Evolutionary conservation across 23 red algal species (phyloP), one percentile per base, ranked within the genome.

Genomic region (Gracilaria caudata): DNA sequence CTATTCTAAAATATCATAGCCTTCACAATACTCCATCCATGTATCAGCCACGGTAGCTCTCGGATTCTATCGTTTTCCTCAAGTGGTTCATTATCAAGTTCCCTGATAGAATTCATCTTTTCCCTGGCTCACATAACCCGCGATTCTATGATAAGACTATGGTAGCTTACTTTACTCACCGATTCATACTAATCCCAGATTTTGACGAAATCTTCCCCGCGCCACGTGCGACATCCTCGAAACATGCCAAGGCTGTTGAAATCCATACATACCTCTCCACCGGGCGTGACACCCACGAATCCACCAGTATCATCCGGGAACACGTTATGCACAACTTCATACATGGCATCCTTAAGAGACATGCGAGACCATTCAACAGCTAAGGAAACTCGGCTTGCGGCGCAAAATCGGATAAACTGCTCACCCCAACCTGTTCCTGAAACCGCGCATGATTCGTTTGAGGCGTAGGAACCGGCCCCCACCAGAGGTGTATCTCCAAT

Each of bases 401-500:
- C 78, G 75, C 63, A 70, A 16, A 81, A 72, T 29, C 59, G 59
- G 41, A 90, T 68, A 47, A 90, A 74, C 3, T 80, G 59, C 36
- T 94, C 92, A 29, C 92, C 92, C 73, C 86, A 86, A 23, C 92
- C 92, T 29, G 82, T 94, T 33, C 92, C 78, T 13, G 81, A 87
- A 9, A 94, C 24, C 4, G 82, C 92, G 39, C 79, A 84, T 32
- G 66, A 46, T 17, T 86, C 76, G 17, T 94, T 80, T 25, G 92
- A 83, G 30, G 92, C 92, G 79, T 94, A 94, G 36, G 66, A 82
- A 61, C 92, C 92, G 6, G 92, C 92, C 8, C 92, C 92, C 17
- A 94, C 54, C 4, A 94, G 53, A 11, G 92, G 92, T 11, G 92
- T 88, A 46, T 94, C 92, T 20, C 87, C 92, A 33, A 94, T 94